phyloP scores from a whole-genome alignment of 768 basidiomycete species.

The Fibroporia radiculosa region DNA sequence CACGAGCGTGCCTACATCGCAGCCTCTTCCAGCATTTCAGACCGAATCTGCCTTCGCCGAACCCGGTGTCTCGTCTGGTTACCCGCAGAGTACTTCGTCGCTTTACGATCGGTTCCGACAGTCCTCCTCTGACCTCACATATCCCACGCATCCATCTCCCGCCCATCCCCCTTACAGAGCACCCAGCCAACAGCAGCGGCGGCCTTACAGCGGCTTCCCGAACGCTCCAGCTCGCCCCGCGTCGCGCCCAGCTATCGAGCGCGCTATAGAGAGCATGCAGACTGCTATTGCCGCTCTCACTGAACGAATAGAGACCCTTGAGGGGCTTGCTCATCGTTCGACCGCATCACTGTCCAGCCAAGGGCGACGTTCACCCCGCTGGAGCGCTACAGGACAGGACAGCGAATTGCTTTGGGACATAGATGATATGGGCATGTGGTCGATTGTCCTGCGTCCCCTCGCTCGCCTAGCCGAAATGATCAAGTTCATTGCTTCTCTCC shows the following conservation, averaged over 20 bases:
- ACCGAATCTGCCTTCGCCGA: constrained; percentile 67
- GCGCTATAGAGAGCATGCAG: constrained; percentile 74
- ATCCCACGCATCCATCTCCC: constrained; percentile 2
- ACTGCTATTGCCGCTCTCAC: constrained; percentile 74
- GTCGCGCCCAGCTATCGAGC: constrained; percentile 48
- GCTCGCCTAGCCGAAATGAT: constrained; percentile 41
- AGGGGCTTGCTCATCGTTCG: constrained; percentile 25
- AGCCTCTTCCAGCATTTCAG: constrained; percentile 65
- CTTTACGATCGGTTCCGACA: constrained; percentile 4
- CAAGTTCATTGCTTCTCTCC: constrained; percentile 46
- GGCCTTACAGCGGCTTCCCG: constrained; percentile 11
- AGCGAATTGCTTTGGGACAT: constrained; percentile 44
- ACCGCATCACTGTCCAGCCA: constrained; percentile 28
- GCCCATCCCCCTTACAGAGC: constrained; percentile 6
- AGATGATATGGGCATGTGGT: constrained; percentile 83
- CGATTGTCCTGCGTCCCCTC: constrained; percentile 59
- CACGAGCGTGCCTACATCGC: constrained; percentile 45
- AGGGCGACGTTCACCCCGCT: constrained; percentile 16
- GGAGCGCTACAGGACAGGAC: constrained; percentile 10
- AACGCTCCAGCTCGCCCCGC: constrained; percentile 28
- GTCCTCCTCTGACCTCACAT: constrained; percentile 10
- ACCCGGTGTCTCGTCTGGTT: constrained; percentile 25
- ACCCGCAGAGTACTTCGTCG: constrained; percentile 17
- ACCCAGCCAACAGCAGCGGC: constrained; percentile 12
- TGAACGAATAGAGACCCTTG: constrained; percentile 59